These are phyloP conservation scores for Triticum urartu DNA, from an alignment of 176 grass and related monocot genomes.

Conservation along the genomic window DNA sequence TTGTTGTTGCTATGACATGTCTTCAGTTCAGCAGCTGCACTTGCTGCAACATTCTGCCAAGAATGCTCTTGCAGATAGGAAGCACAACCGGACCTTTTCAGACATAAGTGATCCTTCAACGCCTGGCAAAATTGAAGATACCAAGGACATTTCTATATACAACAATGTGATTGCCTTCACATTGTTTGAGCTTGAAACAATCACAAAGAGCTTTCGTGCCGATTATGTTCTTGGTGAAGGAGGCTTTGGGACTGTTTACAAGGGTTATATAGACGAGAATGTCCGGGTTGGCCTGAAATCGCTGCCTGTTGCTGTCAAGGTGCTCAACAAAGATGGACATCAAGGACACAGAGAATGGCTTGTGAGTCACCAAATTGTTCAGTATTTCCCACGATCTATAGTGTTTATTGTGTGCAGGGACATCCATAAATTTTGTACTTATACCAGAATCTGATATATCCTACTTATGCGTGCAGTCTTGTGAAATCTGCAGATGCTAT, in stretches of 20 bases:
- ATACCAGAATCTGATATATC: background rate
- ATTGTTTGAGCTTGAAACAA: slow-evolving; percentile 94
- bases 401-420: slow-evolving; percentile 7
- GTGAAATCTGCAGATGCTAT: background rate
- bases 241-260: slow-evolving; percentile 97
- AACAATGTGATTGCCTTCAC: slow-evolving; percentile 93
- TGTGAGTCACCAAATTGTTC: slow-evolving; percentile 66
- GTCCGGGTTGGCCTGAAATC: slow-evolving; percentile 93
- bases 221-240: slow-evolving; percentile 98
- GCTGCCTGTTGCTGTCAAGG: slow-evolving; percentile 94
- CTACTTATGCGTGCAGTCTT: background rate
- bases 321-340: slow-evolving; percentile 97
- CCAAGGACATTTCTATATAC: slow-evolving; percentile 94
- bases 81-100: slow-evolving; percentile 62
- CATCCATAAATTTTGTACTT: background rate
- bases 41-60: slow-evolving; percentile 78
- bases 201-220: slow-evolving; percentile 93
- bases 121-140: slow-evolving; percentile 75
- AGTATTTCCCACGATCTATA: background rate
- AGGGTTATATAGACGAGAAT: slow-evolving; percentile 99
- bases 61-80: slow-evolving; percentile 55
- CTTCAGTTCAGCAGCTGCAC: slow-evolving; percentile 89
- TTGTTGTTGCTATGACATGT: slow-evolving; percentile 16
- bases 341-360: slow-evolving; percentile 99
- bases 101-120: slow-evolving; percentile 79